Evolutionary conservation across 345 rosid genomes (phyloP).

Genomic region (Melaleuca alternifolia): DNA sequence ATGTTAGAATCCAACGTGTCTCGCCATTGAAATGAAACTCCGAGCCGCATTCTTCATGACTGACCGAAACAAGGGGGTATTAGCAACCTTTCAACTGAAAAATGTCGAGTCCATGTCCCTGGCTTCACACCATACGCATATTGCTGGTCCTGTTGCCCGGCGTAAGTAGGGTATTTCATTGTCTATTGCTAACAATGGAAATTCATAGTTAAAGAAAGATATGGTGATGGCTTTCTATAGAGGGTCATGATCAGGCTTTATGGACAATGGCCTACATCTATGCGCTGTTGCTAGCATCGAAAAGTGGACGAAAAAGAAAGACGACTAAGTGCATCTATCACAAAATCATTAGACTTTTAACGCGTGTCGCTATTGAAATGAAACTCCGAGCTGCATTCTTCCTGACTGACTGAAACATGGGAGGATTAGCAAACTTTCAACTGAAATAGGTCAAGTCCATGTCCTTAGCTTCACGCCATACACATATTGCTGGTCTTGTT

Average conservation of each 20-base stretch:
- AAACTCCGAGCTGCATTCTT: background rate
- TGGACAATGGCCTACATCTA: conserved; percentile 42
- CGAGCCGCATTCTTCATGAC: background rate
- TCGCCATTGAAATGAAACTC: background rate
- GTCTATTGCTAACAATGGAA: background rate
- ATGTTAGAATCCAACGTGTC: background rate
- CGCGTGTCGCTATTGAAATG: background rate
- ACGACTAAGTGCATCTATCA: background rate
- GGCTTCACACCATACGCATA: background rate
- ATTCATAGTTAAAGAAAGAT: background rate
- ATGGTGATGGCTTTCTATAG: background rate
- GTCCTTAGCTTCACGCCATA: background rate
- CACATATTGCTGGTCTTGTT: background rate
- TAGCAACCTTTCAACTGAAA: background rate
- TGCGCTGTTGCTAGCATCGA: conserved; percentile 18
- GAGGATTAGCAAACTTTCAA: background rate
- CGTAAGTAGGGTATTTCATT: background rate
- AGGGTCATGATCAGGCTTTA: conserved; percentile 50
- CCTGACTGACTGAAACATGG: background rate
- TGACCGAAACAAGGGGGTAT: background rate
- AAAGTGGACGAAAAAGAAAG: background rate
- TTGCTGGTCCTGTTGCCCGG: background rate
- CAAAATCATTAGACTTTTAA: background rate
- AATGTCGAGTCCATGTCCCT: background rate
- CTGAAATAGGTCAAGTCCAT: background rate